Conservation (phyloP, 352 stramenopile species). For the Globisporangium takayamanum region DNA sequence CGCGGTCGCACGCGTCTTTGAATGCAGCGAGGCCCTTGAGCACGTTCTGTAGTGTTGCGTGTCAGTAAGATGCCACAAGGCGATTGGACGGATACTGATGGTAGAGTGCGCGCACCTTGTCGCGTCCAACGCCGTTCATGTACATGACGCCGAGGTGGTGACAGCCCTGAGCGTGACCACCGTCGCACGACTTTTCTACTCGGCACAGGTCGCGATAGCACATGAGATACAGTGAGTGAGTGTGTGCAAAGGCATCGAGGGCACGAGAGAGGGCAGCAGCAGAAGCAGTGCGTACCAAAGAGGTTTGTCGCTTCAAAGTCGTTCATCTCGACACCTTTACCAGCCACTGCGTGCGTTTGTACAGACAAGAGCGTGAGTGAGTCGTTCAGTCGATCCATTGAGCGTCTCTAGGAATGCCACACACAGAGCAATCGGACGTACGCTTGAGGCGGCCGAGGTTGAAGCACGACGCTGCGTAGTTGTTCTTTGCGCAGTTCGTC, state of each 20-base stretch:
- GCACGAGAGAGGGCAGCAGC: background rate
- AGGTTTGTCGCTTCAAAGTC: constrained; percentile 61
- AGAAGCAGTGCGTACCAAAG: constrained; percentile 37
- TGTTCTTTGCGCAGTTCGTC: constrained; percentile 80
- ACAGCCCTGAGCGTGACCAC: constrained; percentile 64
- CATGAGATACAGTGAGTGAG: background rate
- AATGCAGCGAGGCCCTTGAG: constrained; percentile 59
- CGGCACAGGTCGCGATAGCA: background rate
- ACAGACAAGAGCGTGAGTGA: constrained; percentile 1
- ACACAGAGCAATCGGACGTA: constrained; percentile 18
- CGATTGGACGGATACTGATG: too few species aligned
- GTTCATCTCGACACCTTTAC: constrained; percentile 68
- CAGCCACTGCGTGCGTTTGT: constrained; percentile 39
- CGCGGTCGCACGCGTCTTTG: constrained; percentile 65
- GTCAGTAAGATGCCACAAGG: background rate
- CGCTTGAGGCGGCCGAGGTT: constrained; percentile 78
- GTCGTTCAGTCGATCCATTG: background rate
- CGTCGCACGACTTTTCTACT: constrained; percentile 73
- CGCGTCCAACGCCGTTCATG: constrained; percentile 57
- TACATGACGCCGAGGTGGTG: constrained; percentile 85
- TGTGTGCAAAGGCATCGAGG: background rate
- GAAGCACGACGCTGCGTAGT: constrained; percentile 80
- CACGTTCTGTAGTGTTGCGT: constrained; percentile 32
- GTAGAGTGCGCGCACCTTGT: constrained; percentile 35
- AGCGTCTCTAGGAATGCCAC: background rate